A percentile compares a stretch with the other conserved stretches of the same genome.
Conservation (phyloP, 768 basidiomycete genomes). For the Leccinum longicurvipes region DNA sequence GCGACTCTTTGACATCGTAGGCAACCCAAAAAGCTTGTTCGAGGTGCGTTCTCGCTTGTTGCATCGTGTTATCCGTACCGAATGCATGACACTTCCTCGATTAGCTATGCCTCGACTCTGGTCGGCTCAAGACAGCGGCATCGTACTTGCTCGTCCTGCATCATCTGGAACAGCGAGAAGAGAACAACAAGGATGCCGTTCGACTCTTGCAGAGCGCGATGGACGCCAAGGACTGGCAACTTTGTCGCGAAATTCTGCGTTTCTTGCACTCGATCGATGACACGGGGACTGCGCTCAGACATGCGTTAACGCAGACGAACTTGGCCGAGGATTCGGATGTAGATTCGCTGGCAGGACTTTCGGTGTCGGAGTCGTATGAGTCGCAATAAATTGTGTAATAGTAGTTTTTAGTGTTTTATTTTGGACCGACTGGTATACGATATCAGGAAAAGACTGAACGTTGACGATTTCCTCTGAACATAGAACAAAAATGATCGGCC, state of each 20-base stretch:
- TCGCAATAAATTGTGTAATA: background rate
- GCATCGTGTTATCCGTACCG: background rate
- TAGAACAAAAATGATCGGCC: no score
- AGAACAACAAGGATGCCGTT: constrained; percentile 72
- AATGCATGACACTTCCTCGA: background rate
- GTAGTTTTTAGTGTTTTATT: constrained; percentile 1
- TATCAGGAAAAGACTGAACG: no score
- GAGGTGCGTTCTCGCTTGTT: constrained; percentile 53
- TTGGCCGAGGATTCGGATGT: constrained; percentile 21
- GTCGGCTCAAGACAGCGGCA: constrained; percentile 81
- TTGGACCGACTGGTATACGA: background rate
- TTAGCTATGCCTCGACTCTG: constrained; percentile 70
- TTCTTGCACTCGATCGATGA: constrained; percentile 94
- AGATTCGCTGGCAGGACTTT: background rate
- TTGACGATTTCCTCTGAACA: no score
- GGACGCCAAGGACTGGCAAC: constrained; percentile 77
- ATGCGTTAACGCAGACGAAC: constrained; percentile 56
- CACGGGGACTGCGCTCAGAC: constrained; percentile 64
- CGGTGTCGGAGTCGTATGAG: background rate
- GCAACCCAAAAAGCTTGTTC: constrained; percentile 86
- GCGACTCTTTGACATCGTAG: constrained; percentile 84
- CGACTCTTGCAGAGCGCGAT: constrained; percentile 76
- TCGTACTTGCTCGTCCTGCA: constrained; percentile 94
- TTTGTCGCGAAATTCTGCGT: constrained; percentile 88
- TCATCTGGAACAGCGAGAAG: constrained; percentile 86